Evolutionary conservation across 306 rosid species (phyloP), one percentile per base, ranked within the genome.

Genomic region (Quercus wislizeni): DNA sequence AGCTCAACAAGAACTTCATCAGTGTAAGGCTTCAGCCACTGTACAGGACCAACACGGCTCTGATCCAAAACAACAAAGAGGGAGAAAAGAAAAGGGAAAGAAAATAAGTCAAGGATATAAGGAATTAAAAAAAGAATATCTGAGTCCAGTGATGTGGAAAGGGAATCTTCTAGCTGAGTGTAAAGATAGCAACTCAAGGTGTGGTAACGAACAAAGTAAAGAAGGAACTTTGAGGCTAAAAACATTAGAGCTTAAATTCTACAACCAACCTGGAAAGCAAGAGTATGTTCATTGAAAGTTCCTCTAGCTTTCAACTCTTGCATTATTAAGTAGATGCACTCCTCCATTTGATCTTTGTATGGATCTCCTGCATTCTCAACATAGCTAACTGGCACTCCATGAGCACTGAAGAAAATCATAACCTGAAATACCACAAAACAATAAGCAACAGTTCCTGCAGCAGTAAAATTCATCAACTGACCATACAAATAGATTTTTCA

Each of bases 41-140:
- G 92, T 75, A 96, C 97, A 65, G 99, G 99, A 79, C 99, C 99
- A 84, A 96, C 99, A 49, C 99, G 97, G 85, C 99, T 96, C 99
- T 96, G 87, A 77, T 75, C 76, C 69, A 74, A 82, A 77, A 51
- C 25, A 69, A 74, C 28, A 74, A 38, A 55, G 51, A 55, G 56
- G 3, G 5, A 54, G 67, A 43, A 28, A 63, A 41, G 35, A 15
- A 77, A 18, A 54, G 55, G n/a, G 35, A 52, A 71, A 74, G 38
- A 68, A 76, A 67, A 65, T 20, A 56, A 79, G 63, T 57, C 55
- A 61, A 75, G 23, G 63, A 58, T 23, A 65, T 27, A 67, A 27
- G 21, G 7, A 12, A 55, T 33, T 75, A 69, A 35, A 67, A 2
- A 67, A 33, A 0, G 11, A 10, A 73, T 18, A 5, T 20, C 35